phyloP scores from a whole-genome alignment of 75 land plant species.

The Azolla pinnata region DNA sequence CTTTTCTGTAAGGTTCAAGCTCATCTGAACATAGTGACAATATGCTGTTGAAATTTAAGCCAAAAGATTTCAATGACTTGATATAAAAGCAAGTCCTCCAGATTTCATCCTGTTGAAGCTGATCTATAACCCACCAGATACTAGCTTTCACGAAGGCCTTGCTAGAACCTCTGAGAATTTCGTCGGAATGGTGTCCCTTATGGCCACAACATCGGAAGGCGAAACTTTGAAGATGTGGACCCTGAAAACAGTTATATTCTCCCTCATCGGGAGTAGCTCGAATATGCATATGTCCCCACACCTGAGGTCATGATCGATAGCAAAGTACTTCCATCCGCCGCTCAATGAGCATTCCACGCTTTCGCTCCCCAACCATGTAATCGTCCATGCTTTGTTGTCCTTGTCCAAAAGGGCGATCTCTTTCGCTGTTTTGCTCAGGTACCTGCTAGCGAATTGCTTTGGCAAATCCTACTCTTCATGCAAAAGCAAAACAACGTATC shows the following conservation, averaged over 20 bases:
- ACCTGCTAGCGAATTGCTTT: background rate
- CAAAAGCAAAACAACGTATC: no score
- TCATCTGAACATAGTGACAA: no score
- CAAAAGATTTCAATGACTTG: no score
- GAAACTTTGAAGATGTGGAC: background rate
- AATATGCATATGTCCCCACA: slow-evolving; percentile 7
- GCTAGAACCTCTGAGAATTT: background rate
- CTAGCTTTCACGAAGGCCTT: no score
- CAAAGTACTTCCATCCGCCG: slow-evolving; percentile 6
- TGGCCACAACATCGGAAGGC: background rate
- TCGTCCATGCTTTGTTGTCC: background rate
- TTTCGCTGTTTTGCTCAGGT: background rate
- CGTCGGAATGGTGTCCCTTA: background rate
- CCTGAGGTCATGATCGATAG: background rate
- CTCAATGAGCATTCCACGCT: background rate
- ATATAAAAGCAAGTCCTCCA: no score
- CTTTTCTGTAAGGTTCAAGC: no score
- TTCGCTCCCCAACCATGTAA: background rate
- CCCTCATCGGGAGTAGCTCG: background rate
- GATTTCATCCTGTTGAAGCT: no score
- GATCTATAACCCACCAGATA: no score
- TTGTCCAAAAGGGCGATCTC: background rate
- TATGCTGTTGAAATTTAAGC: no score
- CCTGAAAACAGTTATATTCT: background rate
- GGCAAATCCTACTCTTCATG: background rate